Evolutionary conservation across 768 basidiomycete genomes (phyloP), one percentile per base, ranked within the genome.

Genomic region (Omphalotus guepiniiformis): DNA sequence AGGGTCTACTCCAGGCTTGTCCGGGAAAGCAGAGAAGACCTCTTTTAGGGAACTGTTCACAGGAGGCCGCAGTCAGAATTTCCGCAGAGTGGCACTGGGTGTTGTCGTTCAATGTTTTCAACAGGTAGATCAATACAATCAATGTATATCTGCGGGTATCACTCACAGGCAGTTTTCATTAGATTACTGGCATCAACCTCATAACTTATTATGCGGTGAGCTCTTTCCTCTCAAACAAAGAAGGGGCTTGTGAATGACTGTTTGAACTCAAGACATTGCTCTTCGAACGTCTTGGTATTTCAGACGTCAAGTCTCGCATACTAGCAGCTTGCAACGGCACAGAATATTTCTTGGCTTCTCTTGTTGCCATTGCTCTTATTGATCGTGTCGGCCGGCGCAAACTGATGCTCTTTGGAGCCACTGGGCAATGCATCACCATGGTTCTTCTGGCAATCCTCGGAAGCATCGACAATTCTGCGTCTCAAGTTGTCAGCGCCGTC

Each of bases 351-450:
- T 71, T 85, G 47, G 82, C 83, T 46, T 88, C 85, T 27, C 72
- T 87, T 25, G 64, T 85, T 49, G 85, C 84, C 15, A 84, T 90
- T 58, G 74, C 71, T 58, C 71, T 84, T 52, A 82, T 89, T 50
- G 88, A 90, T 56, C 74, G 77, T 22, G 73, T 86, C 53, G 88
- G 87, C 42, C 78, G 88, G 49, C 78, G 88, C 45, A 77, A 76
- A 48, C 69, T 89, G 32, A 83, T 89, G 70, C 67, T 89, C 53
- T 80, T 79, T 54, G 82, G 88, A 38, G 80, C 86, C 7, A 60
- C 74, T 42, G 85, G 83, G 44, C 73, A 80, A 56, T 71, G 66
- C 19, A 44, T 73, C 30, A 79, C 79, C 4, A 83, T 83, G 82
- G 61, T 79, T 2, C 63, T 83, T 25, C 73, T 83, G 11, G 80